These are phyloP conservation scores for Ceratobasidium sp. DNA, from an alignment of 1,284 basidiomycete species.

Conservation along the genomic window DNA sequence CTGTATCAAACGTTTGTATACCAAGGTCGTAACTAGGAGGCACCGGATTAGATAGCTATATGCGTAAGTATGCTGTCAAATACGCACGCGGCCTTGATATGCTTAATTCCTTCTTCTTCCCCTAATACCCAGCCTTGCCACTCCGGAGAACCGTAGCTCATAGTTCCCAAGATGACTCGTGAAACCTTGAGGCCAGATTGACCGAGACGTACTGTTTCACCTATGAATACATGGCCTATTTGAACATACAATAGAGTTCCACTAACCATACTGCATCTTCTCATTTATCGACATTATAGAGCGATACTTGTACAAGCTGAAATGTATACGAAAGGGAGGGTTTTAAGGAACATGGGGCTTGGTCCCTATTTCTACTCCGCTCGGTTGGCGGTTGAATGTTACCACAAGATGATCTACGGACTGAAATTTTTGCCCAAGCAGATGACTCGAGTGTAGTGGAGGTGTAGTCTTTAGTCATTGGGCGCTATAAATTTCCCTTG, in stretches of 20 bases:
- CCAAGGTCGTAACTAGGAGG: conserved; percentile 37
- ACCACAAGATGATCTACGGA: no score
- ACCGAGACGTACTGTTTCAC: conserved; percentile 38
- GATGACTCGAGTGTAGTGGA: background rate
- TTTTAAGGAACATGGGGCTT: no score
- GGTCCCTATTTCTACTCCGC: no score
- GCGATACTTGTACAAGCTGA: no score
- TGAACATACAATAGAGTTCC: background rate
- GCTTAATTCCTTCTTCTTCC: conserved; percentile 36
- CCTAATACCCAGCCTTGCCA: conserved; percentile 40
- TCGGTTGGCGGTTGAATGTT: no score
- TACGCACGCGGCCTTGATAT: conserved; percentile 39
- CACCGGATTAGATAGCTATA: background rate
- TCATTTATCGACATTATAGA: background rate
- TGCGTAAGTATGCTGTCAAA: background rate
- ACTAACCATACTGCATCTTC: conserved; percentile 31
- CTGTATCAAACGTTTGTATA: conserved; percentile 55
- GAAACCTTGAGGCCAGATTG: conserved; percentile 41
- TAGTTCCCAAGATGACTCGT: conserved; percentile 39
- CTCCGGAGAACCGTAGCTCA: conserved; percentile 36
- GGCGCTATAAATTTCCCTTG: background rate
- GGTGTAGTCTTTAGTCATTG: background rate
- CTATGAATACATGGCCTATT: background rate
- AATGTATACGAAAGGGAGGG: no score
- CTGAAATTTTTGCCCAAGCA: background rate